These are phyloP conservation scores for Phytophthora constricta DNA, from an alignment of 352 stramenopile species.

Conservation along the genomic window DNA sequence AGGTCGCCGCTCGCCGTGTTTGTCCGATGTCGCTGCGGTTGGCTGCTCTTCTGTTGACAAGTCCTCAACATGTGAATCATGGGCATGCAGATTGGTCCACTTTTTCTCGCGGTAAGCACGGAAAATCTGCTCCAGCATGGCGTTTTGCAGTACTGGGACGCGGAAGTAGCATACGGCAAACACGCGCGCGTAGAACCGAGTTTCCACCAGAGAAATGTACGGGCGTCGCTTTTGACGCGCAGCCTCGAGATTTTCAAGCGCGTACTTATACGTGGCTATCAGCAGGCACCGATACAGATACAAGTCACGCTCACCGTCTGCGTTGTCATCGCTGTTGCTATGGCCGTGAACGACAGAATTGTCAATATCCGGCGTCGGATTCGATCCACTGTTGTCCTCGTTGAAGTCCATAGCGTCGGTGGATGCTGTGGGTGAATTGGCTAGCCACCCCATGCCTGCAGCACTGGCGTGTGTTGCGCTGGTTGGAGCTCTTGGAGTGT, in stretches of 20 bases:
- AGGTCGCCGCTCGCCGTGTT: constrained; percentile 20
- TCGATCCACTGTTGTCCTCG: constrained; percentile 12
- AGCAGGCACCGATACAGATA: constrained; percentile 73
- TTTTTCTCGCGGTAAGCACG: constrained; percentile 54
- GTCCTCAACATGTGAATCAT: constrained; percentile 35
- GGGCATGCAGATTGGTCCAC: constrained; percentile 51
- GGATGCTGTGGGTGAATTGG: constrained; percentile 37
- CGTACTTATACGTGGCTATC: constrained; percentile 82
- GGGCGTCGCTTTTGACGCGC: constrained; percentile 44
- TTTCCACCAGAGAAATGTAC: constrained; percentile 67
- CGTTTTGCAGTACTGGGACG: constrained; percentile 55
- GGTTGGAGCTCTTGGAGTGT: constrained; percentile 18
- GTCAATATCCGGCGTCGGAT: constrained; percentile 24
- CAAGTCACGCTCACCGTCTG: constrained; percentile 58
- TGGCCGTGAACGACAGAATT: constrained; percentile 17
- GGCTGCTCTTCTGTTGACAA: constrained; percentile 14
- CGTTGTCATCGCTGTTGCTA: constrained; percentile 34
- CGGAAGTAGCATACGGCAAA: constrained; percentile 80
- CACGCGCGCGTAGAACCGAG: constrained; percentile 68
- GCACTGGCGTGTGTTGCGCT: constrained; percentile 16
- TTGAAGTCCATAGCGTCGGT: constrained; percentile 31
- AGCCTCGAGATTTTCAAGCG: constrained; percentile 64
- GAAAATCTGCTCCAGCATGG: constrained; percentile 65
- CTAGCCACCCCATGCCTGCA: constrained; percentile 33
- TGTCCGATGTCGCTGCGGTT: background rate